Evolutionary conservation across 148 eudicot species (phyloP).

Genomic region (Limonium bicolor): DNA sequence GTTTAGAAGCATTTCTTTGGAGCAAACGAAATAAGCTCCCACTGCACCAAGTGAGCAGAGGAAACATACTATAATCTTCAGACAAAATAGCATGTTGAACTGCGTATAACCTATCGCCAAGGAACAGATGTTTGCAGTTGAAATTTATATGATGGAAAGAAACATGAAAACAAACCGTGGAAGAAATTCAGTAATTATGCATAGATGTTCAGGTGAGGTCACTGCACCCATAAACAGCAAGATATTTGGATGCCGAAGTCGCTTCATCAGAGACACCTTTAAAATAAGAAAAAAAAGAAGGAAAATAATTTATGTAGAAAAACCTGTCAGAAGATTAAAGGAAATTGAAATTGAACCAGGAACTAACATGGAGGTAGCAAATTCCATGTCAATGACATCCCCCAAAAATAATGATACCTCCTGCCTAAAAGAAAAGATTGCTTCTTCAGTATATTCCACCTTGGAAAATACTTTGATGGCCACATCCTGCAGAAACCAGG

Average conservation of each 20-base stretch:
- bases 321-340: not conserved
- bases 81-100: no score
- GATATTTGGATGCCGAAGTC: slow-evolving; percentile 93
- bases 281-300: not conserved
- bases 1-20: slow-evolving; percentile 49
- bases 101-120: no score
- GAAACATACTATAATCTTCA: no score
- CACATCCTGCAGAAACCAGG: slow-evolving; percentile 61
- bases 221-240: slow-evolving; percentile 98
- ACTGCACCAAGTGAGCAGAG: slow-evolving; percentile 26
- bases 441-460: slow-evolving; percentile 86
- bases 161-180: slow-evolving; percentile 48
- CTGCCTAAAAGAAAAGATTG: slow-evolving; percentile 64
- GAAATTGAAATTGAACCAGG: not conserved
- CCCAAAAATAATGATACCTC: slow-evolving; percentile 35
- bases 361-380: slow-evolving; percentile 1
- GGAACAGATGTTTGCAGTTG: no score
- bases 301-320: not conserved
- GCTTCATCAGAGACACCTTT: slow-evolving; percentile 50
- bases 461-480: slow-evolving; percentile 86
- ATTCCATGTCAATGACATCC: not conserved
- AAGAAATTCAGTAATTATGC: slow-evolving; percentile 93
- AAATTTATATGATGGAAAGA: not conserved
- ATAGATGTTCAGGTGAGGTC: slow-evolving; percentile 79
- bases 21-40: slow-evolving; percentile 77